Base-by-base conservation (phyloP, 345 rosid genomes). In the Melaleuca alternifolia region DNA sequence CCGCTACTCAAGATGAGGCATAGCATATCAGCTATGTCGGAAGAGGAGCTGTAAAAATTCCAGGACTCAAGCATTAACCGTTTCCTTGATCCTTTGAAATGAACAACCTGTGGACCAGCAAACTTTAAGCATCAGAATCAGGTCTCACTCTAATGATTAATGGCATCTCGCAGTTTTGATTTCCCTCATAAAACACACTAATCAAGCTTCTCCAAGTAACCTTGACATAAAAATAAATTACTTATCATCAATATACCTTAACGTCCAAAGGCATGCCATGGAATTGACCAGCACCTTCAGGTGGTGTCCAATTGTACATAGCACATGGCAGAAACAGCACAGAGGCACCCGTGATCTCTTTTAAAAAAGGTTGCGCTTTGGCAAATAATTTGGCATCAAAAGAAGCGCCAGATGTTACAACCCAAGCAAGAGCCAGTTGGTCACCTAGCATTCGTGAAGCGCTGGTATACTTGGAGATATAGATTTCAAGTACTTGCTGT, bases 401-500 rank as follows among this genome's bases (percentile, higher is more conserved):
- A 24, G 91, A 89, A 85, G 96, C 89, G 16, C 90, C 91, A 6
- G 98, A 94, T 84, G 92, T 94, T 51, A 95, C 89, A 65, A 93
- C 94, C 95, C 94, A 91, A 76, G 93, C 93, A 53, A 97, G 92
- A 89, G 99, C 99, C 87, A 97, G 85, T 89, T 94, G 99, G 87
- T 97, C 98, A 83, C 99, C 99, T 82, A 95, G 98, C 99, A 97
- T 95, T 46, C 95, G 92, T 51, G 99, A 96, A 85, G 99, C 98
- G 41, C 90, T 93, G 93, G 90, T 92, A 79, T 92, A 97, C 88
- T 88, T 94, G 81, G 95, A 93, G 87, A 88, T 90, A 92, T 96
- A 96, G 23, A 92, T 93, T 87, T 93, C 89, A 37, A 94, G 87
- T 21, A 97, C 98, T 89, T 91, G 90, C 76, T 91, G 85, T 48